Evolutionary conservation across 2,329 filamentous ascomycete genomes (phyloP).

Genomic region (Sclerotinia subarctica): DNA sequence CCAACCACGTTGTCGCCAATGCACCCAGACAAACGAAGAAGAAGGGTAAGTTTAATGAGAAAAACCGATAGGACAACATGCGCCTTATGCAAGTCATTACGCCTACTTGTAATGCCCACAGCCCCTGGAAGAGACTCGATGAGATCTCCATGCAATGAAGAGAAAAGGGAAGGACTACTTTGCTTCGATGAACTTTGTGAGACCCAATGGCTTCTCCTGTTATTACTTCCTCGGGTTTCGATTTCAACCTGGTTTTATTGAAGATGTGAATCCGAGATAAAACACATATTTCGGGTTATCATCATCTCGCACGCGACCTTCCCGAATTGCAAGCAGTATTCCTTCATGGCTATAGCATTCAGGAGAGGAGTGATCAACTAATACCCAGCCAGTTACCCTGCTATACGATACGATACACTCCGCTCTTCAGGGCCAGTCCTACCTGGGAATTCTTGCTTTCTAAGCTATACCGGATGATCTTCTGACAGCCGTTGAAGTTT

Average conservation of each 20-base stretch:
- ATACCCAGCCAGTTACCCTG: not conserved
- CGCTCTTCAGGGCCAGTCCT: slow-evolving; percentile 12
- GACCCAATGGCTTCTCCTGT: not conserved
- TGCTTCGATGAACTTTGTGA: slow-evolving; percentile 14
- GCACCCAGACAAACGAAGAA: slow-evolving; percentile 34
- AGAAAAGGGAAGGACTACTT: not conserved
- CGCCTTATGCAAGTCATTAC: slow-evolving; percentile 27
- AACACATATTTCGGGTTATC: not conserved
- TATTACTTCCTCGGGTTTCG: not conserved
- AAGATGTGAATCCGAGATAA: not conserved
- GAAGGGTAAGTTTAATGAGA: slow-evolving; percentile 19
- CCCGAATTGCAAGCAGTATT: slow-evolving; percentile 8
- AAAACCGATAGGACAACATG: slow-evolving; percentile 28
- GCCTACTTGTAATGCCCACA: slow-evolving; percentile 22
- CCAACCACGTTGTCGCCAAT: slow-evolving; percentile 36
- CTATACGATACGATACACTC: slow-evolving; percentile 13
- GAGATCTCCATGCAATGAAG: slow-evolving; percentile 22
- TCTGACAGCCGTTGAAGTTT: slow-evolving; percentile 35
- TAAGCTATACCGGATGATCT: slow-evolving; percentile 21
- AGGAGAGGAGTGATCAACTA: not conserved
- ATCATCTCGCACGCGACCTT: not conserved
- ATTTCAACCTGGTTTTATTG: not conserved
- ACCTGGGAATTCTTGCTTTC: slow-evolving; percentile 11
- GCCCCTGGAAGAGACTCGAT: slow-evolving; percentile 32
- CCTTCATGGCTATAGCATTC: not conserved